Evolutionary conservation across 805 yeast species (phyloP).

Genomic region (Schizosaccharomyces osmophilus): DNA sequence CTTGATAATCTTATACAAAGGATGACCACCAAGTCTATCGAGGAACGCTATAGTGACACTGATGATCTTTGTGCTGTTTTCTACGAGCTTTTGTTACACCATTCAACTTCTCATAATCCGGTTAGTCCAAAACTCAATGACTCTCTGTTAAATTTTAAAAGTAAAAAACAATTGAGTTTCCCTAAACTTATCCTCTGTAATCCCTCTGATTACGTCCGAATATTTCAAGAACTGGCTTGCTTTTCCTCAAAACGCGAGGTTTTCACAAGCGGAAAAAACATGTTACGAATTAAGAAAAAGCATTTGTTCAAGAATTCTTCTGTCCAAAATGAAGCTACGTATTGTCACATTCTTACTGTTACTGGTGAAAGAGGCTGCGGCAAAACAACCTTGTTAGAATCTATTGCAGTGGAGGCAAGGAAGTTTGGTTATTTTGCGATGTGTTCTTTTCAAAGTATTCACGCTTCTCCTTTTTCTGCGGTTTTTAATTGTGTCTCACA

Average conservation of each 20-base stretch:
- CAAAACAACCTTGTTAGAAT: slow-evolving; percentile 4
- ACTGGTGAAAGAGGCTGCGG: slow-evolving; percentile 8
- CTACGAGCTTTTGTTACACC: not conserved
- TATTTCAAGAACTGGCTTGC: not conserved
- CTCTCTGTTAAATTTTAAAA: not conserved
- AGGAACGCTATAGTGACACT: slow-evolving; percentile 6
- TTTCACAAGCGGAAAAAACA: not conserved
- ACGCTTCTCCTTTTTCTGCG: slow-evolving; percentile 5
- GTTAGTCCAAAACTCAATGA: too few relatives aligned
- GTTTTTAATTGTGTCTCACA: slow-evolving; percentile 4
- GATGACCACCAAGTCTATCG: slow-evolving; percentile 7
- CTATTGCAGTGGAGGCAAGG: slow-evolving; percentile 5
- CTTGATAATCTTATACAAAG: slow-evolving; percentile 6
- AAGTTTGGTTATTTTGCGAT: slow-evolving; percentile 6
- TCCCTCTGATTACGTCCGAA: not conserved
- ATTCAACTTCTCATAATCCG: not conserved
- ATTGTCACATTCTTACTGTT: slow-evolving; percentile 5
- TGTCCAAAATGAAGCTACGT: not conserved
- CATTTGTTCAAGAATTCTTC: not conserved
- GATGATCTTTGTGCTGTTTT: slow-evolving; percentile 2
- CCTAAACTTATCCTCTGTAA: not conserved
- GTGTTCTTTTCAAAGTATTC: not conserved
- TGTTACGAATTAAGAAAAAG: not conserved
- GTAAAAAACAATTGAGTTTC: not conserved
- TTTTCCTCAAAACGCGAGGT: not conserved